A percentile compares a stretch with the other conserved stretches of the same genome.
Conservation (phyloP, 176 grass and related monocot genomes). For the Juncus effusus region DNA sequence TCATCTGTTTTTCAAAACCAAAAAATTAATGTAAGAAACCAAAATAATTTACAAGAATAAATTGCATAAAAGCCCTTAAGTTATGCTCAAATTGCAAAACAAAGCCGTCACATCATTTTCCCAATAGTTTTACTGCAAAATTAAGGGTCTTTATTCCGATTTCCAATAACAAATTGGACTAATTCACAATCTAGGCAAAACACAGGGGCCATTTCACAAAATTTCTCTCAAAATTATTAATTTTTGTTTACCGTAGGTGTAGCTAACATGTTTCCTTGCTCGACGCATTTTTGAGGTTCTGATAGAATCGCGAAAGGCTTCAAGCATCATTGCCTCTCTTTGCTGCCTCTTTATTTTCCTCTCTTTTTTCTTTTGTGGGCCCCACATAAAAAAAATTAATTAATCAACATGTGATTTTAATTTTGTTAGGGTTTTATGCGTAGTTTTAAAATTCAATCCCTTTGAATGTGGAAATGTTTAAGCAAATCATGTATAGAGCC, state of each 20-base stretch:
- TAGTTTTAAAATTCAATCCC: no score
- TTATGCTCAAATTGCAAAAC: conserved; percentile 23
- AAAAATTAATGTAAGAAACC: no score
- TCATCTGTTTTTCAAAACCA: conserved; percentile 52
- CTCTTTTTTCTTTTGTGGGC: conserved; percentile 60
- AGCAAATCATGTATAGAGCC: conserved; percentile 17
- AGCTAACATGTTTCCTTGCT: conserved; percentile 48
- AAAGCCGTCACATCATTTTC: no score
- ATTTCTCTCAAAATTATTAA: conserved; percentile 6
- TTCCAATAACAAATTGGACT: not conserved
- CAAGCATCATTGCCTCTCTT: conserved; percentile 51
- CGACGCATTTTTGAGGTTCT: conserved; percentile 42
- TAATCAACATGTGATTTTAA: conserved; percentile 2
- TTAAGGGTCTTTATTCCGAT: no score
- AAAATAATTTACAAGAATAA: conserved; percentile 19
- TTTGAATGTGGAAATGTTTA: no score
- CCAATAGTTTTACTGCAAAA: no score
- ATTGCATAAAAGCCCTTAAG: conserved; percentile 5
- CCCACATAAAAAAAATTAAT: conserved; percentile 21
- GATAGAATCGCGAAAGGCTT: conserved; percentile 34
- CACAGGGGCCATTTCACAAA: conserved; percentile 14
- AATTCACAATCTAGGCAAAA: not conserved
- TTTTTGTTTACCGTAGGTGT: conserved; percentile 58
- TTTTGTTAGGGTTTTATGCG: not conserved
- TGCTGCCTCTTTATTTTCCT: conserved; percentile 61